These are phyloP conservation scores for Porphyrellus cyaneotinctus DNA, from an alignment of 768 basidiomycete genomes.

Conservation along the genomic window DNA sequence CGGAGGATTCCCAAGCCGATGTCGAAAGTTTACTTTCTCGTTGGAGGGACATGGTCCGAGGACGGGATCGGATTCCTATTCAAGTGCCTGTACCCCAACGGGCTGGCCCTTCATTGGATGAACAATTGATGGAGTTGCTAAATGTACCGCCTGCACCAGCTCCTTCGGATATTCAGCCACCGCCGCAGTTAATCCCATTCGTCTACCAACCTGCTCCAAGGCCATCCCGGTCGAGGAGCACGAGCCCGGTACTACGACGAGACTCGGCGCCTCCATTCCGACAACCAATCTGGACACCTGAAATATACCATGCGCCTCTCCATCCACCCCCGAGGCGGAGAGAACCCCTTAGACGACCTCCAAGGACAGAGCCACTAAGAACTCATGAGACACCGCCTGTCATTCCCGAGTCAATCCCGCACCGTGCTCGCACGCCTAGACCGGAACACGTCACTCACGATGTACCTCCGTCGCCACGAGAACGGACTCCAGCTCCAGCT, in stretches of 20 bases:
- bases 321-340: conserved; percentile 7
- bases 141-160: conserved; percentile 41
- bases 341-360: conserved; percentile 4
- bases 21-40: conserved; percentile 25
- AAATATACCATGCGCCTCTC: conserved; percentile 10
- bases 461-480: conserved; percentile 11
- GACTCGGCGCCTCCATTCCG: conserved; percentile 28
- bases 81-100: conserved; percentile 41
- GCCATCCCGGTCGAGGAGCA: conserved; percentile 37
- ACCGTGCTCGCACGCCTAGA: conserved; percentile 6
- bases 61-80: conserved; percentile 33
- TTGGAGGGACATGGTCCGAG: conserved; percentile 25
- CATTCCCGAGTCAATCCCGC: conserved; percentile 8
- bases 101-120: conserved; percentile 51
- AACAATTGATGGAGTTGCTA: conserved; percentile 58
- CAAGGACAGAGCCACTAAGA: neutral
- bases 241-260: conserved; percentile 34
- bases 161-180: conserved; percentile 39
- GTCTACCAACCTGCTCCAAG: conserved; percentile 47
- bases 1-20: conserved; percentile 26
- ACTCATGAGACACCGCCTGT: conserved; percentile 1
- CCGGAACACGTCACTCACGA: neutral
- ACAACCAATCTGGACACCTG: conserved; percentile 21
- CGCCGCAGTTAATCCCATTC: conserved; percentile 54
- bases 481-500: conserved; percentile 18